Evolutionary conservation across 148 eudicot species (phyloP).

Genomic region (Vaccinium macrocarpon): DNA sequence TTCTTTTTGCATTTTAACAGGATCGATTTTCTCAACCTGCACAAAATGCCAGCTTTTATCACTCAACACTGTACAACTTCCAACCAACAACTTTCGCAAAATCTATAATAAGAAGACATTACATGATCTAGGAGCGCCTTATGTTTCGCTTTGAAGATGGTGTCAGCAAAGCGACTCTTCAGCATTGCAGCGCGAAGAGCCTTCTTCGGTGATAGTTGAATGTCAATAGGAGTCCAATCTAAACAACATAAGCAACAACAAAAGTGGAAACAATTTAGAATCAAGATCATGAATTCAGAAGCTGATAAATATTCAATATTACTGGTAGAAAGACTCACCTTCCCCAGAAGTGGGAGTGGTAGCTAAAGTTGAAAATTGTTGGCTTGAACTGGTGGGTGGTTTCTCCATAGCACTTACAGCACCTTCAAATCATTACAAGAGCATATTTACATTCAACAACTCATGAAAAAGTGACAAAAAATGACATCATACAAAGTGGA

Average conservation of each 20-base stretch:
- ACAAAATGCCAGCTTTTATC: neutral
- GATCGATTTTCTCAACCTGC: constrained; percentile 47
- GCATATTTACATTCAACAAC: constrained; percentile 1
- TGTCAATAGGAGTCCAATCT: constrained; percentile 44
- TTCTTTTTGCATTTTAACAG: constrained; percentile 43
- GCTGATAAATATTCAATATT: neutral
- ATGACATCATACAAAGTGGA: constrained; percentile 14
- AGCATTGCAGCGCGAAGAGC: constrained; percentile 81
- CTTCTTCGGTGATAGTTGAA: constrained; percentile 58
- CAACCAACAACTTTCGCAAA: neutral
- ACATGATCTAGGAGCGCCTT: constrained; percentile 46
- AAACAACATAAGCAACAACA: constrained; percentile 13
- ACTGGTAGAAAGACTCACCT: constrained; percentile 32
- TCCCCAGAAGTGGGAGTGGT: constrained; percentile 26
- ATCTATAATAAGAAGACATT: constrained; percentile 12
- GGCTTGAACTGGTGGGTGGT: constrained; percentile 23
- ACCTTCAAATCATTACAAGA: constrained; percentile 34
- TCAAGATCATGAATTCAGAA: neutral
- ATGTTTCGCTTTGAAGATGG: constrained; percentile 66
- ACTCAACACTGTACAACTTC: neutral
- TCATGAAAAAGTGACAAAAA: neutral
- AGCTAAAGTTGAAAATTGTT: constrained; percentile 21
- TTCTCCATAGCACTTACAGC: constrained; percentile 39
- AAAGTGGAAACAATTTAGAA: neutral
- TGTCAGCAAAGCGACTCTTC: constrained; percentile 75